Evolutionary conservation across 139 green algal species (phyloP).

Genomic region (Medakamo hakoo): DNA sequence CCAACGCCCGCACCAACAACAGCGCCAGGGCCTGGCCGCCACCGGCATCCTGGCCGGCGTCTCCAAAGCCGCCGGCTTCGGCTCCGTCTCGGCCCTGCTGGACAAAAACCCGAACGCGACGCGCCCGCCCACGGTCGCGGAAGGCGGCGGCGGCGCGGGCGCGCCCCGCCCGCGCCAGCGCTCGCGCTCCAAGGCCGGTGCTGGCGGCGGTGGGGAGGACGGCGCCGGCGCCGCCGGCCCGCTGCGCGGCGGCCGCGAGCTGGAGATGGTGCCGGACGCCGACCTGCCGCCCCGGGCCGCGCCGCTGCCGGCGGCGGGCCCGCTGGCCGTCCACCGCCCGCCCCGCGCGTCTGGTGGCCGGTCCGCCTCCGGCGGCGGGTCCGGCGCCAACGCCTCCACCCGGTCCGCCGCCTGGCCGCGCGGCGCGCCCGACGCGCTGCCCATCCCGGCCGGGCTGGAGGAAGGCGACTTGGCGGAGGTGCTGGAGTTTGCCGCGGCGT

Average conservation of each 20-base stretch:
- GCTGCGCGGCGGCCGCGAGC: neutral
- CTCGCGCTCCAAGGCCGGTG: too few relatives aligned
- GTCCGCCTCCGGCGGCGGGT: too few relatives aligned
- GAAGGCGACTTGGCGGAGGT: conserved; percentile 18
- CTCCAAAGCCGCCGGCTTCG: conserved; percentile 25
- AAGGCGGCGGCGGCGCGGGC: neutral
- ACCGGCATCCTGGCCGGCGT: conserved; percentile 30
- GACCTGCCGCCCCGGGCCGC: neutral
- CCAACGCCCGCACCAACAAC: conserved; percentile 5
- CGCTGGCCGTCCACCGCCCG: too few relatives aligned
- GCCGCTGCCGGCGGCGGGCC: conserved; percentile 8
- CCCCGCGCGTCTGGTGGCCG: too few relatives aligned
- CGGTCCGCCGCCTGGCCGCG: conserved; percentile 1
- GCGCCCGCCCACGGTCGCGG: neutral
- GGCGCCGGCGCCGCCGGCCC: neutral
- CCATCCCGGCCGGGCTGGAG: conserved; percentile 9
- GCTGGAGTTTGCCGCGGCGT: conserved; percentile 23
- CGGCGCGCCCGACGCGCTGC: neutral
- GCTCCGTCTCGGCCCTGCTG: conserved; percentile 27
- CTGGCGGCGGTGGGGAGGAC: neutral
- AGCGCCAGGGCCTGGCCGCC: conserved; percentile 27
- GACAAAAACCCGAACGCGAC: conserved; percentile 27
- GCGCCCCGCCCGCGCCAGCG: neutral
- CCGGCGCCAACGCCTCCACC: too few relatives aligned
- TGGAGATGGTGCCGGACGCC: conserved; percentile 8